Evolutionary conservation across 495 filamentous ascomycete genomes (phyloP), one percentile per base, ranked within the genome.

Genomic region (Aspergillus olivimuriae): DNA sequence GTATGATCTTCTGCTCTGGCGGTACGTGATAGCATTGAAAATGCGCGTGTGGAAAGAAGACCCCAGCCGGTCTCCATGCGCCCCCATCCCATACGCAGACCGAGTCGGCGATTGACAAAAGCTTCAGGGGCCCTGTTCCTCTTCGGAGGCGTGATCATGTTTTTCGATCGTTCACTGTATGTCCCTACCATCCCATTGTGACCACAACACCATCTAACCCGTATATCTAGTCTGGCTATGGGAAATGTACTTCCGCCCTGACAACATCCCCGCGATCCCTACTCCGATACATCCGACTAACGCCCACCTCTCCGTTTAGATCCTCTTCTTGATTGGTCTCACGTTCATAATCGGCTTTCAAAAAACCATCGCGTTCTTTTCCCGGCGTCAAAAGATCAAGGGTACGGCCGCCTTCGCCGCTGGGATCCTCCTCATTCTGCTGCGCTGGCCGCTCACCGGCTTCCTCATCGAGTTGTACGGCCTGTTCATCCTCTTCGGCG

Each of bases 321-420:
- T 98, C 68, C 88, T 98, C 68, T 95, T 98, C 74, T 81, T 98
- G 28, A 80, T 94, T 73, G 92, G 92, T 62, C 76, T 98, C 4
- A 92, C 89, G 22, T 81, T 96, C 26, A 89, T 96, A 43, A 94
- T 97, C 72, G 94, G 94, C n/a, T 72, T 88, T 36, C 75, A 82
- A 61, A 95, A 95, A 56, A 96, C 92, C 5, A 65, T 87, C 24
- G 67, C 81, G 63, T 98, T 98, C 77, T 98, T 98, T 74, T 84
- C 88, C 37, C 86, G 90, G 30, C 83, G 80, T 39, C 86, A 95
- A 52, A 98, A 98, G 62, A 74, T 87, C 50, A 88, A 89, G 59
- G 92, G 92, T 49, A 95, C 87, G 4, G 86, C 82, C 10, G 90
- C 89, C 14, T 98, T 98, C 70, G 76, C 82, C 53, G 64, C 70